These are phyloP conservation scores for Trametes hirsuta DNA, from an alignment of 1,284 basidiomycete genomes.

Conservation along the genomic window DNA sequence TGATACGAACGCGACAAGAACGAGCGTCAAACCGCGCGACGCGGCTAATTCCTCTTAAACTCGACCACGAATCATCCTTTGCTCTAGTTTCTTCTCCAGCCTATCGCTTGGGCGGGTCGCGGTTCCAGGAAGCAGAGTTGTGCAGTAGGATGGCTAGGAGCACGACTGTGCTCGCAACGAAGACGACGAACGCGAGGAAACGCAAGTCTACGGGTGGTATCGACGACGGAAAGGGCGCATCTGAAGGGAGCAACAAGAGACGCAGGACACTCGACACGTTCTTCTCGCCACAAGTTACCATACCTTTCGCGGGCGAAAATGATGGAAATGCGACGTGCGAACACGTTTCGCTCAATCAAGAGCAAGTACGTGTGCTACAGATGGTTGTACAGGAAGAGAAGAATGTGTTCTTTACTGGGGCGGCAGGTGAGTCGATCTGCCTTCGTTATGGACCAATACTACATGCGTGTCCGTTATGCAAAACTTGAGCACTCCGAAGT, in stretches of 20 bases:
- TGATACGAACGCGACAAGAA: constrained; percentile 17
- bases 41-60: not conserved
- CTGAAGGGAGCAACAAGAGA: constrained; percentile 32
- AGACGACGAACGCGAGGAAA: constrained; percentile 38
- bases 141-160: constrained; percentile 17
- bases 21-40: not conserved
- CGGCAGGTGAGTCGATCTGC: constrained; percentile 43
- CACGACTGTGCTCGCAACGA: constrained; percentile 6
- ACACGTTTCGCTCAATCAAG: constrained; percentile 45
- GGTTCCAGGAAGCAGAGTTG: not conserved
- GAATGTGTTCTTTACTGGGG: constrained; percentile 56
- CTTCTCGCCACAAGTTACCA: constrained; percentile 46
- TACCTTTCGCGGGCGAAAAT: constrained; percentile 31
- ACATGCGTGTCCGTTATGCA: too few relatives aligned
- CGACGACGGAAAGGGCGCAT: constrained; percentile 34
- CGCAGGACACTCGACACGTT: constrained; percentile 47
- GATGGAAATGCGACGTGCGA: constrained; percentile 35
- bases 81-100: not conserved
- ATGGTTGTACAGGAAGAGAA: constrained; percentile 52
- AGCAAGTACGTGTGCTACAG: constrained; percentile 45
- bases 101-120: not conserved
- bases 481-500: too few relatives aligned
- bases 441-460: not conserved
- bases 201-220: constrained; percentile 43
- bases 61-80: not conserved